These are phyloP conservation scores for Suillus sp. DNA, from an alignment of 768 basidiomycete genomes.

Conservation along the genomic window DNA sequence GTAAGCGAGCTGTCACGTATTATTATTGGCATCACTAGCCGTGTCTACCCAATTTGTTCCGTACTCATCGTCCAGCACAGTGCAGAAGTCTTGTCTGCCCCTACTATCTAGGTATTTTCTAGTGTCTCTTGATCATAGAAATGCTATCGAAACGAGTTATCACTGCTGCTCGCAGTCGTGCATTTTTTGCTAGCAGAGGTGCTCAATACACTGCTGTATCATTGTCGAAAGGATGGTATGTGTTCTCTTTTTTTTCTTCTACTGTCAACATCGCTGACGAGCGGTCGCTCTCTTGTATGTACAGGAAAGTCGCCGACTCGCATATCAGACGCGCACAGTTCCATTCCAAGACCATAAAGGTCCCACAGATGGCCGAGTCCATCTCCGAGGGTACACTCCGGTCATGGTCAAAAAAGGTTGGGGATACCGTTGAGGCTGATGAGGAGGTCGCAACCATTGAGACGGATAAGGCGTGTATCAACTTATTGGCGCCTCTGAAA, in stretches of 20 bases:
- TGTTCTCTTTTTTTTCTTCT: slow-evolving; percentile 14
- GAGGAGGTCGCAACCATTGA: slow-evolving; percentile 98
- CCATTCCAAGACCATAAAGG: slow-evolving; percentile 87
- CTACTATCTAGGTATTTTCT: neutral
- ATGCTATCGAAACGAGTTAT: slow-evolving; percentile 78
- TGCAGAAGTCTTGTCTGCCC: neutral
- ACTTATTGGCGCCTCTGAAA: neutral
- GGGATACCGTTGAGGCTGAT: slow-evolving; percentile 86
- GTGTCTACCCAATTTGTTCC: slow-evolving; percentile 8
- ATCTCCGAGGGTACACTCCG: slow-evolving; percentile 98
- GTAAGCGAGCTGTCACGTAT: slow-evolving; percentile 7
- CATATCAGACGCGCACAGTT: slow-evolving; percentile 62
- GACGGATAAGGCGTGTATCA: slow-evolving; percentile 85
- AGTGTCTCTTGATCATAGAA: neutral
- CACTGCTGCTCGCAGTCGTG: slow-evolving; percentile 62
- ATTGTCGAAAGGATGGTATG: slow-evolving; percentile 52
- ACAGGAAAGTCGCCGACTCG: slow-evolving; percentile 49
- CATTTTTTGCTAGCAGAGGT: slow-evolving; percentile 43
- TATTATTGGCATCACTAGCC: neutral
- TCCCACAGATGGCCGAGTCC: slow-evolving; percentile 98
- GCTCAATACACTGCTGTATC: slow-evolving; percentile 34
- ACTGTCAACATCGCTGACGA: slow-evolving; percentile 14
- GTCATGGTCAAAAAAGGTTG: slow-evolving; percentile 90
- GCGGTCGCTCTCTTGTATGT: slow-evolving; percentile 4
- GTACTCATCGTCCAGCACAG: slow-evolving; percentile 1